phyloP scores from a whole-genome alignment of 257 asterid genomes.

The Penstemon eatonii region DNA sequence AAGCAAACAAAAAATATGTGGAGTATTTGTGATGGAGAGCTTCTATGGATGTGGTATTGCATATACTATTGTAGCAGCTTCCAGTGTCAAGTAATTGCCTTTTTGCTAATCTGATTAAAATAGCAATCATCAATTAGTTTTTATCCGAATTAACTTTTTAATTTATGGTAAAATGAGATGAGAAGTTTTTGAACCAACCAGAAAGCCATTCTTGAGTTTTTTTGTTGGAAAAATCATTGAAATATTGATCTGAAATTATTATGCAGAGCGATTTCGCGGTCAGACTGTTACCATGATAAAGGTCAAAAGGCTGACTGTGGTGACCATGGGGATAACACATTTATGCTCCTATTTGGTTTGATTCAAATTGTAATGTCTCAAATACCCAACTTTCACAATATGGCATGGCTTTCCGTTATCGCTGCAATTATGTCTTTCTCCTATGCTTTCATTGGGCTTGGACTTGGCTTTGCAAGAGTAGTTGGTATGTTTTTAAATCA shows the following conservation, averaged over 20 bases:
- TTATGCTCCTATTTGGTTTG: constrained; percentile 62
- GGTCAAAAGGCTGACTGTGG: constrained; percentile 59
- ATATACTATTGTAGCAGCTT: constrained; percentile 62
- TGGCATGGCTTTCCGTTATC: constrained; percentile 67
- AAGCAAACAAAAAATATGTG: constrained; percentile 43
- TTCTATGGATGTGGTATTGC: constrained; percentile 60
- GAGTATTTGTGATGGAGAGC: constrained; percentile 45
- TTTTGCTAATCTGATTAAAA: neutral
- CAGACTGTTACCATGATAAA: constrained; percentile 66
- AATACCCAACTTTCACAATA: constrained; percentile 63
- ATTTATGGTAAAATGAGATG: no score
- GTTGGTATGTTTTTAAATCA: constrained; percentile 37
- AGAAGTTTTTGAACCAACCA: no score
- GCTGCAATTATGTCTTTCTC: constrained; percentile 80
- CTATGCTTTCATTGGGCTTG: constrained; percentile 69
- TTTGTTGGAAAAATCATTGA: no score
- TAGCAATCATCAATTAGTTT: no score
- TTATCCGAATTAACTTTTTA: no score
- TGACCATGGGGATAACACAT: constrained; percentile 36
- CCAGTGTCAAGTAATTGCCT: constrained; percentile 46
- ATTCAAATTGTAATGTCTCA: constrained; percentile 62
- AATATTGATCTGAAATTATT: neutral
- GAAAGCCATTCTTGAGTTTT: no score
- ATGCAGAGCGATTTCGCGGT: constrained; percentile 66
- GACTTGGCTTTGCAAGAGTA: constrained; percentile 63